Conservation (phyloP, 192 early-diverging fungal species). For the Haplosporangium gracile region DNA sequence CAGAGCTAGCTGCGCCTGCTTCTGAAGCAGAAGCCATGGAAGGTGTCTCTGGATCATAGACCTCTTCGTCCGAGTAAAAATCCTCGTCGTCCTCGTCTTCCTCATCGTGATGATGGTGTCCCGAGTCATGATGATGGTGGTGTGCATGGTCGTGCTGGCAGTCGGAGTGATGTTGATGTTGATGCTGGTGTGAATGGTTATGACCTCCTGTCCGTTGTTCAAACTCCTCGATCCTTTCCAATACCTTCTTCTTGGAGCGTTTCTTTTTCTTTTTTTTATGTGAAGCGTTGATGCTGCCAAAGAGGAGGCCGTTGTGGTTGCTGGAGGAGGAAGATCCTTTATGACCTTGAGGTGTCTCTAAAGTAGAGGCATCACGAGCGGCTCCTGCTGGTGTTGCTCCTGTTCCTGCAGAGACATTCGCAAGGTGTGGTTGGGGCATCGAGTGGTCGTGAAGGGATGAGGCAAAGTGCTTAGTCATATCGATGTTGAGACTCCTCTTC, state of each 20-base stretch:
- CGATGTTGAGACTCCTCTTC: constrained; percentile 55
- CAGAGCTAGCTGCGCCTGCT: constrained; percentile 12
- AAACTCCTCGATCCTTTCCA: constrained; percentile 51
- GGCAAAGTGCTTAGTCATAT: constrained; percentile 50
- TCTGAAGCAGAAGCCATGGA: constrained; percentile 27
- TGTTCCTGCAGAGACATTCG: constrained; percentile 9
- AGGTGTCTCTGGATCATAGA: constrained; percentile 60
- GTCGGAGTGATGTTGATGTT: constrained; percentile 29
- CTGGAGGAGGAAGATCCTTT: background rate
- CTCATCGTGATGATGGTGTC: constrained; percentile 48
- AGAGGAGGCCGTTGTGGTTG: constrained; percentile 6
- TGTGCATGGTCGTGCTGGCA: constrained; percentile 42
- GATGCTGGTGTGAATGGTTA: background rate
- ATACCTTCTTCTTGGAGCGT: constrained; percentile 35
- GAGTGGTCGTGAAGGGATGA: constrained; percentile 38
- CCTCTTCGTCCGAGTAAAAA: constrained; percentile 62
- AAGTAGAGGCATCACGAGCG: constrained; percentile 1
- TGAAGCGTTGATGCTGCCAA: constrained; percentile 6
- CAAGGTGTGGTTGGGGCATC: constrained; percentile 20
- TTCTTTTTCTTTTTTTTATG: constrained; percentile 55
- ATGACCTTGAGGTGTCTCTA: background rate
- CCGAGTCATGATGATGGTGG: constrained; percentile 35
- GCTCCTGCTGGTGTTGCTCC: background rate
- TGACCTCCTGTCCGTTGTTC: constrained; percentile 6
- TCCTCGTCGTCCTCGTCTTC: constrained; percentile 58